A percentile compares a stretch with the other conserved stretches of the same genome.
Evolutionary conservation across 768 basidiomycete species (phyloP).

Genomic region (Lactifluus volemus): DNA sequence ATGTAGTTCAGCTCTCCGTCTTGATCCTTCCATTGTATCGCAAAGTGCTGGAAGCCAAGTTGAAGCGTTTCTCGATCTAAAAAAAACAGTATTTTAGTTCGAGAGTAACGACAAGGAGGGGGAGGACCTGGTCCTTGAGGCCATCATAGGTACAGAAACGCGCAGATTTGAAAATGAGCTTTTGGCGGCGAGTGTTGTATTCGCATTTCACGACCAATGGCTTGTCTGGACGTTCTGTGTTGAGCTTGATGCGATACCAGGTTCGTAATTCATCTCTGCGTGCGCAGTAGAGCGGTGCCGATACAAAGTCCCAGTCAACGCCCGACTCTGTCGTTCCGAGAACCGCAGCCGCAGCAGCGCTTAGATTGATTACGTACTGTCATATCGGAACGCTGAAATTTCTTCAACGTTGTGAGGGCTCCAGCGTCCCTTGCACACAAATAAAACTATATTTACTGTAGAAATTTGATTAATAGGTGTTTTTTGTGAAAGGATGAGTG

Average conservation of each 20-base stretch:
- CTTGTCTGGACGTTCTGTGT: slow-evolving; percentile 43
- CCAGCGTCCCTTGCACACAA: too few species aligned
- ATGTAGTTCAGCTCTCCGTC: slow-evolving; percentile 74
- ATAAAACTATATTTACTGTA: too few species aligned
- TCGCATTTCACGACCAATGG: slow-evolving; percentile 78
- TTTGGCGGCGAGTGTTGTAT: slow-evolving; percentile 63
- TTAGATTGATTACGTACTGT: background rate
- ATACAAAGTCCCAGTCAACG: background rate
- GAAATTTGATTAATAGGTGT: too few species aligned
- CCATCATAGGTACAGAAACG: slow-evolving; percentile 71
- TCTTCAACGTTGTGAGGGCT: too few species aligned
- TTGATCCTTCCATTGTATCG: slow-evolving; percentile 80
- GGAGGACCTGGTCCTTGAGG: slow-evolving; percentile 55
- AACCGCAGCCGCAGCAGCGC: background rate
- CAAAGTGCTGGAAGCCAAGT: slow-evolving; percentile 62
- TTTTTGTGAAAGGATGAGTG: too few species aligned
- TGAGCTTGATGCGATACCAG: background rate
- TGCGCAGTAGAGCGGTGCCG: slow-evolving; percentile 1
- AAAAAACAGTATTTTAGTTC: background rate
- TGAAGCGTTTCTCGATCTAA: slow-evolving; percentile 81
- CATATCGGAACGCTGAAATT: too few species aligned
- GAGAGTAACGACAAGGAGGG: slow-evolving; percentile 5
- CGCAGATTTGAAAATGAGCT: slow-evolving; percentile 73
- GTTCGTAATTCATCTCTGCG: slow-evolving; percentile 1
- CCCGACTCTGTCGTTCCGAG: background rate